A percentile compares a stretch with the other conserved stretches of the same genome.
Conservation (phyloP, 257 asterid species). For the Fraxinus pennsylvanica region DNA sequence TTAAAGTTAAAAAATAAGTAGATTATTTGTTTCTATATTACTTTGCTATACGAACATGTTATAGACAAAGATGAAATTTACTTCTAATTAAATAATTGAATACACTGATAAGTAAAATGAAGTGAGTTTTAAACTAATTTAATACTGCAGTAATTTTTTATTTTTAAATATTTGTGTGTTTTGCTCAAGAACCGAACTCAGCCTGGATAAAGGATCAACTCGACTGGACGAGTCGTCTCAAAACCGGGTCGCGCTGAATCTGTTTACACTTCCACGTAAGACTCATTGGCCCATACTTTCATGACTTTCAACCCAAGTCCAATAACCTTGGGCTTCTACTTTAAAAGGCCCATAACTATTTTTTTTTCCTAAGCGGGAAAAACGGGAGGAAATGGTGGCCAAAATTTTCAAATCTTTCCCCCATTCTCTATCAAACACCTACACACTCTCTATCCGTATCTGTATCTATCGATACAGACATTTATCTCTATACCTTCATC, state of each 20-base stretch:
- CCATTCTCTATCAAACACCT: not conserved
- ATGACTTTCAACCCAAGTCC: no score
- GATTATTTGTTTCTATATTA: no score
- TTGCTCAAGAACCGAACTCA: no score
- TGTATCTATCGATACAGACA: not conserved
- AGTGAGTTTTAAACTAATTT: no score
- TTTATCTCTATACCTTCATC: not conserved
- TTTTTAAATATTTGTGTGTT: no score
- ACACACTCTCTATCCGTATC: not conserved
- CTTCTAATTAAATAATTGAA: no score
- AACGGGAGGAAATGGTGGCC: not conserved
- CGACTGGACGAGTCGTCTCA: not conserved
- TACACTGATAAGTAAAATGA: no score
- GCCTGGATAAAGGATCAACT: no score
- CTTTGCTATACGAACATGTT: no score
- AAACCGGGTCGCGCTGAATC: not conserved
- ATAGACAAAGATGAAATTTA: no score
- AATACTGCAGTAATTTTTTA: no score
- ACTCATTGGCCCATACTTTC: slow-evolving; percentile 11
- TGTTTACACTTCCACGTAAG: not conserved
- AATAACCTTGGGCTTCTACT: not conserved
- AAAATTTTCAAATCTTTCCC: slow-evolving; percentile 25
- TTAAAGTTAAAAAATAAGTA: no score
- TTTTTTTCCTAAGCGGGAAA: slow-evolving; percentile 37
- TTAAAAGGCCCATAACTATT: not conserved